Conservation (phyloP, 768 basidiomycete species). For the Clavaria fumosa region DNA sequence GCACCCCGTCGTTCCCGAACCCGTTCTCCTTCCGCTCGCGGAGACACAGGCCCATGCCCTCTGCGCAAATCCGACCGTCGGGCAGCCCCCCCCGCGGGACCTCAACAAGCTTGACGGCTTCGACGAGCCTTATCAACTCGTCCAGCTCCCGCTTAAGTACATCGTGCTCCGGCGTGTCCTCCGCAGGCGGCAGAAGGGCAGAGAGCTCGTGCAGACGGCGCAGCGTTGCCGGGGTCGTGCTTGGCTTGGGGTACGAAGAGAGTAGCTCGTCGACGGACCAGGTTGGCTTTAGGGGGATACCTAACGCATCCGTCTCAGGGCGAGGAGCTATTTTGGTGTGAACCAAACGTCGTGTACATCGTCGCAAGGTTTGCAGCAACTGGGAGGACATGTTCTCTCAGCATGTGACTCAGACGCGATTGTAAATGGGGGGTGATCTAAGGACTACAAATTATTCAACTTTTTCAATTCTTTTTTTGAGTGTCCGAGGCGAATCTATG, state of each 20-base stretch:
- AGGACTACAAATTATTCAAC: too few species aligned
- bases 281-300: conserved; percentile 50
- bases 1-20: conserved; percentile 13
- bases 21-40: conserved; percentile 1
- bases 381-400: too few species aligned
- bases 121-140: conserved; percentile 60
- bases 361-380: too few species aligned
- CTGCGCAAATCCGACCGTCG: conserved; percentile 7
- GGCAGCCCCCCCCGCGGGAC: conserved; percentile 9
- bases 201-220: conserved; percentile 55
- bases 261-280: conserved; percentile 73
- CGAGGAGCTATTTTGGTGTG: too few species aligned
- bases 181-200: conserved; percentile 50
- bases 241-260: conserved; percentile 61
- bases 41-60: conserved; percentile 14
- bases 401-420: too few species aligned
- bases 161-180: conserved; percentile 37
- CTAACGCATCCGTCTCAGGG: conserved; percentile 49
- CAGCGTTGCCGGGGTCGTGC: conserved; percentile 40
- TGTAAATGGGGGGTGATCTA: too few species aligned
- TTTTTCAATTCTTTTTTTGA: too few species aligned
- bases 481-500: too few species aligned
- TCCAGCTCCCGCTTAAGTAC: conserved; percentile 45
- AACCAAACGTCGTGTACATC: too few species aligned
- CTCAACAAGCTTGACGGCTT: conserved; percentile 59